Evolutionary conservation across 202 grass and related monocot genomes (phyloP).

Genomic region (Panicum hallii): DNA sequence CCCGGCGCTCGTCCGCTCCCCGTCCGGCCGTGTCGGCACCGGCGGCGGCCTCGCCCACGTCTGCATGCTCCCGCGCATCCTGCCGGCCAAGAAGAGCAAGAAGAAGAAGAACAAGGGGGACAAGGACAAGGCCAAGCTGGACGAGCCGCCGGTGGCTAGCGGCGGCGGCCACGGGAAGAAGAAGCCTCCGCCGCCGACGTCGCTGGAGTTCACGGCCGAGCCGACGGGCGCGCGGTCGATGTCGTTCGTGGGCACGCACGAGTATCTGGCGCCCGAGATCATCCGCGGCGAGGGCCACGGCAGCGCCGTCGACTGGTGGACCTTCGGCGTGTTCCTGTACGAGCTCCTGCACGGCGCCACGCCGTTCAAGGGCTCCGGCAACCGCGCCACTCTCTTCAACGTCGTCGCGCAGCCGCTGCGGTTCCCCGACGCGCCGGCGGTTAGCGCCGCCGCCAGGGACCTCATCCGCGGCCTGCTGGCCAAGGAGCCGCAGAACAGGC

Average conservation of each 20-base stretch:
- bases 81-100: constrained; percentile 53
- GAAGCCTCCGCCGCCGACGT: constrained; percentile 40
- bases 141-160: neutral
- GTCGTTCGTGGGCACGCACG: constrained; percentile 96
- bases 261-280: constrained; percentile 94
- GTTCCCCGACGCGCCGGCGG: constrained; percentile 68
- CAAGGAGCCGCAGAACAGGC: constrained; percentile 78
- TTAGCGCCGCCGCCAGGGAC: constrained; percentile 72
- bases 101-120: constrained; percentile 43
- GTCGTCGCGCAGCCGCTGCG: constrained; percentile 89
- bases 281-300: constrained; percentile 90
- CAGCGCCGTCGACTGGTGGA: constrained; percentile 99
- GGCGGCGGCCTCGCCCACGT: constrained; percentile 42
- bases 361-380: constrained; percentile 95
- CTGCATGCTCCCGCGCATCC: constrained; percentile 81
- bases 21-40: constrained; percentile 51
- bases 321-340: constrained; percentile 85
- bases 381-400: constrained; percentile 92
- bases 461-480: constrained; percentile 82
- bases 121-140: constrained; percentile 9
- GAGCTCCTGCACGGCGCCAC: constrained; percentile 88
- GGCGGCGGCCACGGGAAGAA: neutral
- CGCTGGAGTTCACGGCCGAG: constrained; percentile 87
- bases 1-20: constrained; percentile 74
- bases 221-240: constrained; percentile 78